Evolutionary conservation across 164 flowering plant genomes (phyloP), one percentile per base, ranked within the genome.

Genomic region (Tetracentron sinense): DNA sequence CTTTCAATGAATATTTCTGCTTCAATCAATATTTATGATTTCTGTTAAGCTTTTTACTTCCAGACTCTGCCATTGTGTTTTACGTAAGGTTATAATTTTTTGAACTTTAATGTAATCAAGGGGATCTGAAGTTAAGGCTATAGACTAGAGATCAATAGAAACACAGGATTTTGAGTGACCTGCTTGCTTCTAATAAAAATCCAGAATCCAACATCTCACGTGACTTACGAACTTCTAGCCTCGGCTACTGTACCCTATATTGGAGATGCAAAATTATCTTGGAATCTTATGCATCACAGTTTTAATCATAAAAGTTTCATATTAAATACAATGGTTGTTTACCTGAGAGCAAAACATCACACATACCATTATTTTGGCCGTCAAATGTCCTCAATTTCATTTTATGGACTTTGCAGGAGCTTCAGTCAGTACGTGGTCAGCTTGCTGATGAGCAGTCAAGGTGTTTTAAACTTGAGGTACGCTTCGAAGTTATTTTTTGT

Each of bases 401-500:
- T 16, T 50, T 31, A 14, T 69, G 60, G 52, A 61, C 38, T 51
- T 60, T 73, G 65, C 72, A 95, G 99, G 99, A 95, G 76, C 99
- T 95, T 56, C 98, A 95, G 72, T 88, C 99, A 59, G 89, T 95
- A 14, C 92, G 98, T 57, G 81, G 91, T 58, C 98, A 85, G 68
- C 99, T 95, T 75, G 94, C 89, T 63, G 75, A 92, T 58, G 99
- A 95, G 81, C 99, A 95, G 73, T 95, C 99, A 0, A 84, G 99
- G 74, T 88, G 99, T 76, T 95, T 95, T 76, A 95, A 95, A 77
- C 88, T 92, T 54, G 99, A 92, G 99, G 99, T 90, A 67, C 50
- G 62, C 61, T 56, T 58, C n/a, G n/a, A 2, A n/a, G 5, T 28
- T 44, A 31, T 21, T 25, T 50, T 33, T 33, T 33, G 4, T 4